Evolutionary conservation across 1,284 basidiomycete species (phyloP), one percentile per base, ranked within the genome.

Genomic region (Rhodofomes roseus): DNA sequence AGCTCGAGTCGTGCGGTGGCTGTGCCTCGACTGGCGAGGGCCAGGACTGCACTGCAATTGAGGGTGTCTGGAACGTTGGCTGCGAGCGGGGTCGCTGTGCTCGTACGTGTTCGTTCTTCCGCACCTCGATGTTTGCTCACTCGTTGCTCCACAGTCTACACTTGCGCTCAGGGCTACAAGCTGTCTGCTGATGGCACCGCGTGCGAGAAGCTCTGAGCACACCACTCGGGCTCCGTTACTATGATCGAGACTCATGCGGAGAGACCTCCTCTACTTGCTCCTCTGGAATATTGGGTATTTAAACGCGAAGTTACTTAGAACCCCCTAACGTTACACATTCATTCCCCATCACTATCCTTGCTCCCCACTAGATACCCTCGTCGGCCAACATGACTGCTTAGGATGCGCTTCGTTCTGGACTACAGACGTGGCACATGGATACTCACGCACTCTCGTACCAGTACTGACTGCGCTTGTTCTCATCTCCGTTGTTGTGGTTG

Each of bases 1-100:
- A 89, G 62, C 77, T 88, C 43, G 75, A 79, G 62, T 82, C 84
- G 53, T 93, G 91, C 71, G 90, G 90, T 67, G 92, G 92, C 44
- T 93, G 90, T 70, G 73, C 81, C 4, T 80, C 82, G 8, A 73
- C 79, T 29, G 84, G 85, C 36, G 71, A 79, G 55, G 91, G 91
- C 34, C 76, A 83, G 67, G 87, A 93, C 72, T 93, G 90, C 75
- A 86, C 84, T 34, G 71, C 78, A 36, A 89, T 93, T 63, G 65
- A 75, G 41, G 81, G 85, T 64, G 84, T 81, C 23, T 80, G 82
- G 77, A 85, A 86, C 62, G 88, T 91, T 59, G 85, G 82, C 18
- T 93, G 92, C 72, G 79, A 83, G 55, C 68, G 71, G 57, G 84
- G 86, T 48, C 66, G 69, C 61, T 90, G 87, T 74, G 70, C 74